Evolutionary conservation across 2,329 filamentous ascomycete genomes (phyloP), one percentile per base, ranked within the genome.

Genomic region (Pseudogymnoascus sp.): DNA sequence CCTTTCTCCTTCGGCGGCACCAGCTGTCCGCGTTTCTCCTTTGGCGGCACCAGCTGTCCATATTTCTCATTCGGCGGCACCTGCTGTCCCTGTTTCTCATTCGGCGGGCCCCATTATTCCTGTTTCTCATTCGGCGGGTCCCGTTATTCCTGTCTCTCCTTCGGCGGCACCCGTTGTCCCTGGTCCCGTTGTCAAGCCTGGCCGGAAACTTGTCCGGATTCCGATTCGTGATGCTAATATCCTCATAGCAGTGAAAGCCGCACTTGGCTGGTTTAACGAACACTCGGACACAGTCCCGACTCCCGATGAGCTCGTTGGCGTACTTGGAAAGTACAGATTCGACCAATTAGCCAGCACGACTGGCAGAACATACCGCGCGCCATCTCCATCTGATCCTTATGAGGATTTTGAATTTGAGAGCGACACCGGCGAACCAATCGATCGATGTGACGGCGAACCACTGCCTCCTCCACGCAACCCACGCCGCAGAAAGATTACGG

Each of bases 271-370:
- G 49, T 55, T 55, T 16, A 55, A 55, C n/a, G 28, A 55, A 3
- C 14, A 55, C 28, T 18, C 25, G n/a, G 49, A 55, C 25, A 55
- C 49, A 33, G 49, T 55, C n/a, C 49, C 49, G n/a, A 33, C n/a
- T 5, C 49, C 49, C 25, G 49, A 55, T 6, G 25, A 55, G 28
- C 25, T 55, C 9, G 49, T 55, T 33, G 49, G n/a, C 6, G 49
- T 55, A 6, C 49, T 55, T 7, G 49, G 49, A 31, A 55, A 55
- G 49, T 55, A 55, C 49, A 55, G 49, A 33, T 55, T 33, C 28
- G 28, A 55, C 7, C n/a, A 55, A 21, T 9, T 33, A 28, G n/a
- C 49, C 25, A 33, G n/a, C 49, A 55, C 49, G 4, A 33, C 49
- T 11, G 28, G 49, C 49, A 31, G 49, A 55, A 55, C 49, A 18